Evolutionary conservation across 495 filamentous ascomycete species (phyloP), one percentile per base, ranked within the genome.

Genomic region (Penicilliopsis zonata): DNA sequence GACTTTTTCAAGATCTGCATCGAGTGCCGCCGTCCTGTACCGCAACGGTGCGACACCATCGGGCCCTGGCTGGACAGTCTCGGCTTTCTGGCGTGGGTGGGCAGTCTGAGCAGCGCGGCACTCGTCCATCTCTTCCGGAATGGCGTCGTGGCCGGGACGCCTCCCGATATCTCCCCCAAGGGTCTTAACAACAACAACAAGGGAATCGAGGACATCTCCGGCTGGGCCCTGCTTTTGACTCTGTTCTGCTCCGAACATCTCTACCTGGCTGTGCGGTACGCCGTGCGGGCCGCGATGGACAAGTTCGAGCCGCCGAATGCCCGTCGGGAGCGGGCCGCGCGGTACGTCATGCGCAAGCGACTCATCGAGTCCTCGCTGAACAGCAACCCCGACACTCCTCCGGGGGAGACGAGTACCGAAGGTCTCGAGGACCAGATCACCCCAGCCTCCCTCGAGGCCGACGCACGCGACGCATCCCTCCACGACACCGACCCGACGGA

Each of bases 1-100:
- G 90, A 98, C 40, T 88, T 93, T 10, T 72, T 87, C 55, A 98
- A 98, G 48, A 98, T 98, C 40, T 86, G 86, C 42, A 61, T 83
- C 33, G 82, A 86, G 52, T 88, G 83, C 67, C 80, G 84, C 42
- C 71, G 90, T 7, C 92, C 90, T 1, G 82, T 79, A 9, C 90
- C 90, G 1, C 76, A 76, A 54, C 76, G 90, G 9, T 78, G 83
- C 2, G 92, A 96, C 52, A 86, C 81, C 2, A 98, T 98, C 42
- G 90, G 90, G 0, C 87, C 90, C 1, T 98, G 90, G 90, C 69
- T 98, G 8, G 78, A 86, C 35, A 76, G 78, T 12, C 67, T 98
- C 2, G 76, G 77, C 2, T 93, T 98, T 57, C 56, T 96, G 3
- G 75, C 86, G 8, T 98, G 90, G 90, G 65, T 93, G 4, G 90